Evolutionary conservation across 164 flowering plant genomes (phyloP), one percentile per base, ranked within the genome.

Genomic region (Euptelea pleiosperma): DNA sequence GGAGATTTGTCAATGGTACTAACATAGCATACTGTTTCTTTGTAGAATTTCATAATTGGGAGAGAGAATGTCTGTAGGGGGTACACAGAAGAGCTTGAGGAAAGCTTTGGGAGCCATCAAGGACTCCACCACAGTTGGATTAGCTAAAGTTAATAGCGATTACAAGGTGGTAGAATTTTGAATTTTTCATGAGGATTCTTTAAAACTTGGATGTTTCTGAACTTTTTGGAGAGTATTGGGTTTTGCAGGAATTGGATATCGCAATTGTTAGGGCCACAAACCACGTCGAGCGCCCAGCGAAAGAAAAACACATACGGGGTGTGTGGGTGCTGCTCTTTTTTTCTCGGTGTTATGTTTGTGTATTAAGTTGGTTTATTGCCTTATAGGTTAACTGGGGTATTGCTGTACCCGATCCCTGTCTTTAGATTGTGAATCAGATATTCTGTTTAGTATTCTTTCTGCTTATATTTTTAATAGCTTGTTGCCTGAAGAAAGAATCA

Each of bases 131-230:
- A 89, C 95, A 15, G 96, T 94, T 60, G 83, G 84, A 36, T 81
- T 94, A 79, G 99, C 99, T 50, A 94, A 86, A 82, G 94, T 94
- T 21, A 90, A 88, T 42, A 94, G 99, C 66, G 96, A 82, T 58
- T 94, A 90, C 73, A 91, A 88, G 99, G 99, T 94, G 68, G 0
- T 19, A 39, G 16, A 36, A 51, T 16, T 55, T 18, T 39, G 30
- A 43, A 7, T 3, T 7, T 8, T 29, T 51, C 18, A 26, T 41
- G 16, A 5, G 14, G 55, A 7, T 18, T 58, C 1, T 61, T 61
- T 15, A 3, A 48, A 45, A 0, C 8, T 16, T 36, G 25, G 39
- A 21, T 55, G 40, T 57, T 3, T 49, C 15, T 64, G 55, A 16
- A 12, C 9, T 67, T 26, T 21, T 63, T 29, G 11, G 4, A 10